phyloP scores from a whole-genome alignment of 2,329 filamentous ascomycete genomes.

The Hypoxylon sp. region DNA sequence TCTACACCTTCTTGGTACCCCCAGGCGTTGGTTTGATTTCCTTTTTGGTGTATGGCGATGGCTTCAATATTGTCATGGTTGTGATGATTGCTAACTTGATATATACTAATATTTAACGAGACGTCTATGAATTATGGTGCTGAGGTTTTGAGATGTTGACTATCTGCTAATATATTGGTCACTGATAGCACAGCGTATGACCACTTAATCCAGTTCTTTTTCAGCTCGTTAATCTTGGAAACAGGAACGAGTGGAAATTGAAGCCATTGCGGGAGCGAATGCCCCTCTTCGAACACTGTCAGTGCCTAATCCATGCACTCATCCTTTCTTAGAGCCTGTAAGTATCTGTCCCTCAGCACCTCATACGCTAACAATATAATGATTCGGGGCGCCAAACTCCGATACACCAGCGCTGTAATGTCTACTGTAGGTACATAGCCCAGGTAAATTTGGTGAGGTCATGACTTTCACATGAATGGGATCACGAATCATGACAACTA shows the following conservation, averaged over 20 bases:
- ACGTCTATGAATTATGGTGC: too few relatives aligned
- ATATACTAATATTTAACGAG: too few relatives aligned
- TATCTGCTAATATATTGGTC: too few relatives aligned
- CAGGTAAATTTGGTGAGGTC: slow-evolving; percentile 41
- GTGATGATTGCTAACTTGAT: slow-evolving; percentile 27
- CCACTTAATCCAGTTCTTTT: too few relatives aligned
- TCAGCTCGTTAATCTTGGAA: background rate
- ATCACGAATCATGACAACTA: slow-evolving; percentile 36
- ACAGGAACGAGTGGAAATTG: background rate
- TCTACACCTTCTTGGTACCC: too few relatives aligned
- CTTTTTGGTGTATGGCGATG: slow-evolving; percentile 22
- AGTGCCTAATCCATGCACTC: too few relatives aligned
- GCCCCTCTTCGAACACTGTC: background rate
- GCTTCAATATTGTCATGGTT: slow-evolving; percentile 14
- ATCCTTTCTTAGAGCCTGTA: too few relatives aligned
- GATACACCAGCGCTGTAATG: background rate
- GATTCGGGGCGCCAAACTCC: background rate
- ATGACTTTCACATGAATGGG: slow-evolving; percentile 41
- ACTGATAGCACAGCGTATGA: too few relatives aligned
- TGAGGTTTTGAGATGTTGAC: too few relatives aligned
- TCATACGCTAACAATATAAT: slow-evolving; percentile 1
- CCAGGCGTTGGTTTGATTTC: slow-evolving; percentile 19
- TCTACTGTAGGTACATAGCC: slow-evolving; percentile 1
- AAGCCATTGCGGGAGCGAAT: background rate
- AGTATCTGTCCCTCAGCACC: background rate